A percentile compares a stretch with the other conserved stretches of the same genome.
Evolutionary conservation across 805 yeast genomes (phyloP).

Genomic region (Scheffersomyces spartinae): DNA sequence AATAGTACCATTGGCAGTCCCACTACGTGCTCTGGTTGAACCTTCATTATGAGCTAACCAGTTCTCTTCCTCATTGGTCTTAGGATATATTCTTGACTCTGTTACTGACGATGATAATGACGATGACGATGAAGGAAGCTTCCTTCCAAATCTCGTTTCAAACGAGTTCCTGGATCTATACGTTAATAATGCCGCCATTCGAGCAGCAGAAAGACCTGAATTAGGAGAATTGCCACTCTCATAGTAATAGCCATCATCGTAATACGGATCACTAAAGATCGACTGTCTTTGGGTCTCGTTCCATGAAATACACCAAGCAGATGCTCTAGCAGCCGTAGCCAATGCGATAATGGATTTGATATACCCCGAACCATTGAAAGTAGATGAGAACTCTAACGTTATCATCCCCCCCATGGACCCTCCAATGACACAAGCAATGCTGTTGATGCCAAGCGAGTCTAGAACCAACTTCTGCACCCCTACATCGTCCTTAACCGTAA

Average conservation of each 20-base stretch:
- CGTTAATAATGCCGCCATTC: slow-evolving; percentile 92
- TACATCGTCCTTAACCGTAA: slow-evolving; percentile 90
- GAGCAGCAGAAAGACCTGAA: slow-evolving; percentile 86
- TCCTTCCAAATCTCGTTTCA: slow-evolving; percentile 86
- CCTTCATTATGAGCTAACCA: slow-evolving; percentile 91
- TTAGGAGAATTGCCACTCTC: slow-evolving; percentile 67
- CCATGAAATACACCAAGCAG: slow-evolving; percentile 99
- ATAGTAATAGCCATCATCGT: slow-evolving; percentile 78
- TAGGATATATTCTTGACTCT: slow-evolving; percentile 26
- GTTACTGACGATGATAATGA: not conserved
- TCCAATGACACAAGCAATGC: slow-evolving; percentile 79
- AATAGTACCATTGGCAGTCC: not conserved
- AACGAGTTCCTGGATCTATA: slow-evolving; percentile 88
- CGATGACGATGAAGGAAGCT: slow-evolving; percentile 17
- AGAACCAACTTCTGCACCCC: slow-evolving; percentile 64
- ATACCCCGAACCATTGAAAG: slow-evolving; percentile 50
- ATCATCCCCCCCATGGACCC: slow-evolving; percentile 99
- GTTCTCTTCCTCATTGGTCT: slow-evolving; percentile 52
- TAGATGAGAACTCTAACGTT: slow-evolving; percentile 70
- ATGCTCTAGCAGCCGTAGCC: slow-evolving; percentile 89
- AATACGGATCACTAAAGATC: slow-evolving; percentile 90
- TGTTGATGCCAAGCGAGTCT: slow-evolving; percentile 68
- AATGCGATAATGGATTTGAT: slow-evolving; percentile 68
- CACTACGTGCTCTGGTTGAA: slow-evolving; percentile 12
- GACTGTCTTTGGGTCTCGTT: slow-evolving; percentile 97